Base-by-base conservation (phyloP, 129 eudicot species). In the Artemisia argyi region DNA sequence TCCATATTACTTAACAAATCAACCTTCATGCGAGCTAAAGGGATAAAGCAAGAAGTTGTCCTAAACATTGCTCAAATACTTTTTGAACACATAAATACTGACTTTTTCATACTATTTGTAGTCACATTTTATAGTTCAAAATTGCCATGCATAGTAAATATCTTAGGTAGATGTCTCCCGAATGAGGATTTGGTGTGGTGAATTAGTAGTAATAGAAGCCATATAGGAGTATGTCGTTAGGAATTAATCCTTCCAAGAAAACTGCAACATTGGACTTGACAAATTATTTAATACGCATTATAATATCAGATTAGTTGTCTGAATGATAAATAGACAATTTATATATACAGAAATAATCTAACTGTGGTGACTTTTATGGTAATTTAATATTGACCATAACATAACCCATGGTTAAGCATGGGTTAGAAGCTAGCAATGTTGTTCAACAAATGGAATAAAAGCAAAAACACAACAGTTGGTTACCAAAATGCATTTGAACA, bases 391-490 rank as follows among this genome's bases (percentile, higher is more conserved):
- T 1, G 12, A 7, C 17, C 61, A 49, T 17, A 61, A 73, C 49
- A 73, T 61, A 61, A 49, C 30, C 61, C 57, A 26, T 73, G 50
- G 52, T 61, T 49, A 61, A 73, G 69, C 78, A 73, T 50, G 32
- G 48, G 53, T 64, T 56, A 59, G 60, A 51, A 66, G 66, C 59
- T 75, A 11, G 14, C 59, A 54, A 53, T 54, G 32, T 54, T 42
- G 55, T 63, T 75, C 61, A 48, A 17, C 53, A 24, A 50, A 10
- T 52, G n/a, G n/a, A n/a, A n/a, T n/a, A 65, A 57, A 68, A 75
- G 56, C 60, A 75, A 51, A 66, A 75, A 48, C 68, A 46, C 50
- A 39, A 22, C 39, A 54, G 60, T 13, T 2, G 7, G 22, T 49
- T 49, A 67, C 22, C 51, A 71, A 64, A 39, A 73, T 30, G 78